Percentiles rank a stretch among this genome's conserved stretches.
phyloP scores from a whole-genome alignment of 2,329 filamentous ascomycete species.

The Arthrocladium fulminans region DNA sequence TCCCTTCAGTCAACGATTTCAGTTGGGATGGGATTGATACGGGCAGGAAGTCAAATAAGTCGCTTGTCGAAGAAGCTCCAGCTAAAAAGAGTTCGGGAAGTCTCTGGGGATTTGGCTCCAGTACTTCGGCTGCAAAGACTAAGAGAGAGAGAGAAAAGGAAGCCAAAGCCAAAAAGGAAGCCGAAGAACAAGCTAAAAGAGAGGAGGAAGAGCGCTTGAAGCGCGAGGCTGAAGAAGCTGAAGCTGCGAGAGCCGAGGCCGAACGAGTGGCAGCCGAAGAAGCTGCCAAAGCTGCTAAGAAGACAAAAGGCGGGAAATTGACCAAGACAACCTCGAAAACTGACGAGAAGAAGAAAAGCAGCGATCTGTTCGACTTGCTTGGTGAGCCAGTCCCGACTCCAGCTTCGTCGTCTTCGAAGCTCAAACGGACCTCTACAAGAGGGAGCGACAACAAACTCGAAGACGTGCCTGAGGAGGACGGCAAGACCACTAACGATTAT shows the following conservation, averaged over 20 bases:
- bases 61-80: slow-evolving; percentile 32
- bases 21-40: slow-evolving; percentile 31
- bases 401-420: slow-evolving; percentile 17
- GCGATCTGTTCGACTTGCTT: slow-evolving; percentile 30
- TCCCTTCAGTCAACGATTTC: slow-evolving; percentile 28
- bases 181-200: slow-evolving; percentile 23
- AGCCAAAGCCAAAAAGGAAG: slow-evolving; percentile 36
- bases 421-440: slow-evolving; percentile 25
- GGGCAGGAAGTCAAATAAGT: slow-evolving; percentile 35
- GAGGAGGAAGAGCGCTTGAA: slow-evolving; percentile 25
- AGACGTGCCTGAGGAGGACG: slow-evolving; percentile 15
- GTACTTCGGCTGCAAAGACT: slow-evolving; percentile 32
- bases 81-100: slow-evolving; percentile 27
- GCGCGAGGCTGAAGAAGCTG: slow-evolving; percentile 28
- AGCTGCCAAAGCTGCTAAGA: slow-evolving; percentile 32
- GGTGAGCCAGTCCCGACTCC: slow-evolving; percentile 19
- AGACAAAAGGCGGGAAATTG: slow-evolving; percentile 25
- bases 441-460: slow-evolving; percentile 26
- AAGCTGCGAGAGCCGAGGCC: slow-evolving; percentile 21
- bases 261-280: slow-evolving; percentile 26
- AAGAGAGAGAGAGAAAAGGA: slow-evolving; percentile 40
- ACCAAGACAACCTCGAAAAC: slow-evolving; percentile 16
- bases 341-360: slow-evolving; percentile 22
- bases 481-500: slow-evolving; percentile 22
- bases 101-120: slow-evolving; percentile 37